These are phyloP conservation scores for Fusarium austroafricanum DNA, from an alignment of 2,329 filamentous ascomycete genomes.

Conservation along the genomic window DNA sequence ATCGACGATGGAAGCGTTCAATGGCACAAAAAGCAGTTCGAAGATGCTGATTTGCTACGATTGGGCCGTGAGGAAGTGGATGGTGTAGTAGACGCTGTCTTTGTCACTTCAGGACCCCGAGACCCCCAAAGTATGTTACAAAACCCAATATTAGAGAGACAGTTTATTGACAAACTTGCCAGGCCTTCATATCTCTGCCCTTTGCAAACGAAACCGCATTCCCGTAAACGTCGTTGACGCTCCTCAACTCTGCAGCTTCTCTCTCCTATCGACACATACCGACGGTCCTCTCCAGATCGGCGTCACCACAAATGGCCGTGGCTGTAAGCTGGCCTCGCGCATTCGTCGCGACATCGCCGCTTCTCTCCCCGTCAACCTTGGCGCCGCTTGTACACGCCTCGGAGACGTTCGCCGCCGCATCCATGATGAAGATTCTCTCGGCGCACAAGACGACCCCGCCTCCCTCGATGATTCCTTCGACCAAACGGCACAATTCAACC, in stretches of 20 bases:
- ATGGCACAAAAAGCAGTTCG: conserved; percentile 75
- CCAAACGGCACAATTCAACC: conserved; percentile 87
- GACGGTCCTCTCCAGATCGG: conserved; percentile 95
- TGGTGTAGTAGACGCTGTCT: conserved; percentile 87
- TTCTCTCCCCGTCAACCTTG: conserved; percentile 79
- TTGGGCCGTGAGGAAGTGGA: conserved; percentile 85
- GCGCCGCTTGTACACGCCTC: conserved; percentile 79
- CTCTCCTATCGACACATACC: conserved; percentile 85
- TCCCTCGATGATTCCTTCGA: conserved; percentile 74
- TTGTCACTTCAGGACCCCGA: conserved; percentile 75
- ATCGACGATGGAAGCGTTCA: conserved; percentile 74
- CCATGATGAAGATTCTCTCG: conserved; percentile 75
- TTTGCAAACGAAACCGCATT: conserved; percentile 84
- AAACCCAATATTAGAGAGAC: too few species aligned
- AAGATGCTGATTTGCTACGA: conserved; percentile 76
- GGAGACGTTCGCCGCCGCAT: conserved; percentile 78
- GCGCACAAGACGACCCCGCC: conserved; percentile 61
- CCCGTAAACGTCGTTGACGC: conserved; percentile 94
- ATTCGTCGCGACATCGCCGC: conserved; percentile 90
- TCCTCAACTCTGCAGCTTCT: conserved; percentile 87
- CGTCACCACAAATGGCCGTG: conserved; percentile 93
- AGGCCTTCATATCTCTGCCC: conserved; percentile 75
- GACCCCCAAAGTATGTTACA: conserved; percentile 54
- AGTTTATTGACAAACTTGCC: neutral
- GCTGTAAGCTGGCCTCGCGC: conserved; percentile 91